Conservation (phyloP, 2,329 filamentous ascomycete genomes). For the Cordyceps javanica region DNA sequence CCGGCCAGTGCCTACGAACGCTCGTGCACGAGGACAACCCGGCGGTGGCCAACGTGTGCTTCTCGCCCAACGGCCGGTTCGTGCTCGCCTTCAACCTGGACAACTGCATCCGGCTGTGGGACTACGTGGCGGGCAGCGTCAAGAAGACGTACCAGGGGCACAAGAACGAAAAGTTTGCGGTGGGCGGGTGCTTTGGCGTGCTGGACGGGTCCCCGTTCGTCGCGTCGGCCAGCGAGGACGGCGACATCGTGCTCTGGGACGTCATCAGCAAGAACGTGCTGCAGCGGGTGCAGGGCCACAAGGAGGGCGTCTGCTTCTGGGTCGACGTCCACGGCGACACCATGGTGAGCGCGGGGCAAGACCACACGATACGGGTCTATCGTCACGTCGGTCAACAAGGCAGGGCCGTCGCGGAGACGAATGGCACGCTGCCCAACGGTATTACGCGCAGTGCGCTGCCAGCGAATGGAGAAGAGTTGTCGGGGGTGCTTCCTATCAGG, state of each 20-base stretch:
- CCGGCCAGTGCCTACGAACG: slow-evolving; percentile 90
- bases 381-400: slow-evolving; percentile 24
- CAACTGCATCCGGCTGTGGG: slow-evolving; percentile 85
- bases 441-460: not conserved
- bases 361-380: slow-evolving; percentile 47
- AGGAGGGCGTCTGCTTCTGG: slow-evolving; percentile 58
- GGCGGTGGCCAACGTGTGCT: slow-evolving; percentile 80
- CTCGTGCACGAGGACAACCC: slow-evolving; percentile 96
- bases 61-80: slow-evolving; percentile 89
- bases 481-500: slow-evolving; percentile 43
- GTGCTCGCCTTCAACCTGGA: slow-evolving; percentile 90
- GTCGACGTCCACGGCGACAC: slow-evolving; percentile 53
- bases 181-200: slow-evolving; percentile 77
- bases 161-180: slow-evolving; percentile 72
- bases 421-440: slow-evolving; percentile 31
- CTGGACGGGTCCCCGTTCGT: slow-evolving; percentile 51
- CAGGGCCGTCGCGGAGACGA: slow-evolving; percentile 14
- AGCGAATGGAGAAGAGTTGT: slow-evolving; percentile 49
- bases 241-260: slow-evolving; percentile 82
- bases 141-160: slow-evolving; percentile 98
- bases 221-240: slow-evolving; percentile 81
- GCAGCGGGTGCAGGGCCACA: slow-evolving; percentile 53
- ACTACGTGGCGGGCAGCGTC: slow-evolving; percentile 84
- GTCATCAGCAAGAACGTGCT: slow-evolving; percentile 78
- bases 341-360: slow-evolving; percentile 53